Conservation (phyloP, 208 protist genomes). For the Leptomonas seymouri region DNA sequence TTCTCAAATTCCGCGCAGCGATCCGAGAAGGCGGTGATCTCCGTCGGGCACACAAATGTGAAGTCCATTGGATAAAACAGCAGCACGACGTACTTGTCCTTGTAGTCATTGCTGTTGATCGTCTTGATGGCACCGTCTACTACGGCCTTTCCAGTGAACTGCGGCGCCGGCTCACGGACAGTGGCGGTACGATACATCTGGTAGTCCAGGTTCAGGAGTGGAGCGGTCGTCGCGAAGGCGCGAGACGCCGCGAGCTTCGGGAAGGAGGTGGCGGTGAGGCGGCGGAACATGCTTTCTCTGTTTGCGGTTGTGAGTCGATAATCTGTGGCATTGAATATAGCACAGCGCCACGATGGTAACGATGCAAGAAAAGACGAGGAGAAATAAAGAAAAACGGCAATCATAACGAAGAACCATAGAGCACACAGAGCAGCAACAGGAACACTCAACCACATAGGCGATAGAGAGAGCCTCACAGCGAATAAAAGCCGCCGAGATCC, state of each 20-base stretch:
- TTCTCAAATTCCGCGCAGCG: constrained; percentile 91
- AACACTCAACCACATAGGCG: no score
- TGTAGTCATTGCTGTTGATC: constrained; percentile 91
- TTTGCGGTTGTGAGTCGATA: constrained; percentile 4
- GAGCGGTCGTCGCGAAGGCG: constrained; percentile 48
- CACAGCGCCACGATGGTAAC: constrained; percentile 5
- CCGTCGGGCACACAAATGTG: constrained; percentile 98
- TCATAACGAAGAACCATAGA: no score
- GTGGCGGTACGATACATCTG: constrained; percentile 79
- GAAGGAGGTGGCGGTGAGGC: constrained; percentile 41
- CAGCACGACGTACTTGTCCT: constrained; percentile 94
- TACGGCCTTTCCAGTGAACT: constrained; percentile 94
- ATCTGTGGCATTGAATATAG: neutral
- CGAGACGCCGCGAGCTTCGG: constrained; percentile 30
- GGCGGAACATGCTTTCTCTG: constrained; percentile 64
- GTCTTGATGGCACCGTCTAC: constrained; percentile 94
- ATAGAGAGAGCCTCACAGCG: no score
- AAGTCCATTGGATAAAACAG: constrained; percentile 98
- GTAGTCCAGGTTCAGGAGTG: constrained; percentile 81
- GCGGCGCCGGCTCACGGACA: constrained; percentile 88
- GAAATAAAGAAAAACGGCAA: no score
- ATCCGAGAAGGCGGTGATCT: constrained; percentile 96
- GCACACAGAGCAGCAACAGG: no score
- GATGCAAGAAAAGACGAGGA: neutral
- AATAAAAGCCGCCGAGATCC: no score